Evolutionary conservation across 2,329 filamentous ascomycete species (phyloP).

Genomic region (Daldinia eschscholtzii): DNA sequence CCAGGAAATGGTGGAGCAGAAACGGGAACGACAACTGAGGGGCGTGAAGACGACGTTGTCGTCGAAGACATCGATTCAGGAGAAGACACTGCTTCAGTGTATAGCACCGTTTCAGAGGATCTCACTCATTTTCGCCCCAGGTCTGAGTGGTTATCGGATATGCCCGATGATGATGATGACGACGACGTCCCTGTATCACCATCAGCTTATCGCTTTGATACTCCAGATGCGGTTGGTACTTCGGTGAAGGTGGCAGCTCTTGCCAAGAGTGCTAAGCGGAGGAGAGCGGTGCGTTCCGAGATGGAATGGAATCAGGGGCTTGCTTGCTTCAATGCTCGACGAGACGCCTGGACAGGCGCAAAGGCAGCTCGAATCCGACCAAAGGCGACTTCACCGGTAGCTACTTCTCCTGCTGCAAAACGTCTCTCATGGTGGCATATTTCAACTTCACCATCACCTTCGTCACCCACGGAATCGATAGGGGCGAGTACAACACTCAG

Average conservation of each 20-base stretch:
- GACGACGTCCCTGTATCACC: conserved; percentile 57
- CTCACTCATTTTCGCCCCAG: conserved; percentile 63
- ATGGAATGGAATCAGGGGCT: conserved; percentile 84
- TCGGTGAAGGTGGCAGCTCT: conserved; percentile 58
- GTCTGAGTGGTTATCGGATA: conserved; percentile 69
- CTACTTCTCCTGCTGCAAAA: conserved; percentile 58
- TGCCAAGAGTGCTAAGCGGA: conserved; percentile 67
- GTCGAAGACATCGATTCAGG: conserved; percentile 51
- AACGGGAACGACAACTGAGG: conserved; percentile 19
- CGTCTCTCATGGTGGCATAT: conserved; percentile 65
- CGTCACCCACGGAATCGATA: conserved; percentile 47
- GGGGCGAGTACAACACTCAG: conserved; percentile 45
- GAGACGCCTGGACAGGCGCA: conserved; percentile 89
- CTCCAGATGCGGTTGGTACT: conserved; percentile 60
- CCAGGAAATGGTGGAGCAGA: conserved; percentile 7
- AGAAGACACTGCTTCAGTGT: conserved; percentile 58
- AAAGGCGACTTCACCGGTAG: conserved; percentile 55
- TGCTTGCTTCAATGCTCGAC: conserved; percentile 79
- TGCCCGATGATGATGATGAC: conserved; percentile 65
- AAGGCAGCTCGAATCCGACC: conserved; percentile 67
- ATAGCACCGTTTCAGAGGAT: conserved; percentile 65
- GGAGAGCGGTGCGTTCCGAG: conserved; percentile 72
- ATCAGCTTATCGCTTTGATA: conserved; percentile 66
- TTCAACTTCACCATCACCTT: conserved; percentile 58
- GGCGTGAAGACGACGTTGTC: conserved; percentile 28